Base-by-base conservation (phyloP, 2,329 filamentous ascomycete species). In the Paecilomyces sp. region DNA sequence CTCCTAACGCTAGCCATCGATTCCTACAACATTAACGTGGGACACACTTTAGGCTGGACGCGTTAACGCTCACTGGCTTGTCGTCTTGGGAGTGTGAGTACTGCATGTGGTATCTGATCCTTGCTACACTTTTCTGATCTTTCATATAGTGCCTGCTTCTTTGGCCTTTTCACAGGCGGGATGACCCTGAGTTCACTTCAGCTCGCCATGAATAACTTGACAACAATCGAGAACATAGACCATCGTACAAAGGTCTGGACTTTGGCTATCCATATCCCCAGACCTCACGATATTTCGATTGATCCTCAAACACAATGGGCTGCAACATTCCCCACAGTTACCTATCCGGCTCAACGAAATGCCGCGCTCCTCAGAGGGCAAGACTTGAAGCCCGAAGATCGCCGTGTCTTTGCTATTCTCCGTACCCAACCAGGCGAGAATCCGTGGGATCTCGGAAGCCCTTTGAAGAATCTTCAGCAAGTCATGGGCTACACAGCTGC, bases 201-300 rank as follows among this genome's bases (percentile, higher is more conserved):
- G 63, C 87, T 91, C 67, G 83, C 88, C 47, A 75, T 88, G 54
- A 77, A 82, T 57, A 97, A 97, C 69, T 81, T 87, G 54, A 96
- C 92, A 0, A 95, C 91, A 18, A 88, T 99, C 60, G 94, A 99
- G 71, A 84, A 87, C 60, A 79, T 96, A 28, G 83, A 80, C 64
- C 79, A 80, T 59, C 83, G 80, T 62, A 81, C 77, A 18, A 86
- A 84, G 61, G 83, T 86, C 4, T 88, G 89, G 75, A 85, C 87
- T 57, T 77, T 97, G 33, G 92, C 93, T 1, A 84, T 97, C 5
- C 82, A 87, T 25, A 81, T 93, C 18, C 87, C 87, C 18, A 76
- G 76, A 5, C 67, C 75, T 5, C 70, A 79, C 15, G 68, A 70
- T 54, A 64, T 67, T 51, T 65, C 67, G 57, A 65, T 70, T 18